Evolutionary conservation across 2,329 filamentous ascomycete species (phyloP), one percentile per base, ranked within the genome.

Genomic region (Aaosphaeria pasadenensis): DNA sequence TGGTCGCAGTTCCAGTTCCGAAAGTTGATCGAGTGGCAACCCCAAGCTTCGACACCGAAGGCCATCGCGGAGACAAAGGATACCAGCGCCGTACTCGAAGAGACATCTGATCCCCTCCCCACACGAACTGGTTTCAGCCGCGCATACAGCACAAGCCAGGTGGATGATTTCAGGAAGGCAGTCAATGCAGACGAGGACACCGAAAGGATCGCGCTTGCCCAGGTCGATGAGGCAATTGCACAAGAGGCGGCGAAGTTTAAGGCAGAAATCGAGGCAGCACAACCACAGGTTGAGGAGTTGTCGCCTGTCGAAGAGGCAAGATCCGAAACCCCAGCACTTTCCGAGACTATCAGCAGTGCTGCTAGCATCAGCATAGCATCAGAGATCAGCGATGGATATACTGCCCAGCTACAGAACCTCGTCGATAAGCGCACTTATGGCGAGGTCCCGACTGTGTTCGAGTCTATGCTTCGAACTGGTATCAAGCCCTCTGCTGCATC

Each of bases 1-100:
- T 96, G 90, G 90, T 86, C 86, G 39, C 90, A 96, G 69, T 95
- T 91, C 63, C 88, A 96, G 70, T 91, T 95, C 68, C 87, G 87
- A 47, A 87, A 90, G 71, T 82, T 86, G 54, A 89, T 96, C 60
- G 91, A 94, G 67, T 96, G 91, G 89, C 91, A 94, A 76, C 79
- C 74, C 33, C 67, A 72, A 39, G 70, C 68, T 24, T 60, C 67
- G 6, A 59, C 71, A 11, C 66, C 72, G 7, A 69, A 69, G 42
- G 59, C 58, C 17, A 54, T 57, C 7, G 55, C 75, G 3, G 72
- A 75, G 43, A 62, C 66, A 11, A 65, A 67, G 44, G 67, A 73
- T 29, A 59, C 50, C 46, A 59, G 57, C 47, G 57, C 55, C 11
- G 60, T 53, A 11, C 51, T 62, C 43, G 66, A 71, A 48, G 66